These are phyloP conservation scores for Lagerstroemia speciosa DNA, from an alignment of 345 rosid genomes.

Conservation along the genomic window DNA sequence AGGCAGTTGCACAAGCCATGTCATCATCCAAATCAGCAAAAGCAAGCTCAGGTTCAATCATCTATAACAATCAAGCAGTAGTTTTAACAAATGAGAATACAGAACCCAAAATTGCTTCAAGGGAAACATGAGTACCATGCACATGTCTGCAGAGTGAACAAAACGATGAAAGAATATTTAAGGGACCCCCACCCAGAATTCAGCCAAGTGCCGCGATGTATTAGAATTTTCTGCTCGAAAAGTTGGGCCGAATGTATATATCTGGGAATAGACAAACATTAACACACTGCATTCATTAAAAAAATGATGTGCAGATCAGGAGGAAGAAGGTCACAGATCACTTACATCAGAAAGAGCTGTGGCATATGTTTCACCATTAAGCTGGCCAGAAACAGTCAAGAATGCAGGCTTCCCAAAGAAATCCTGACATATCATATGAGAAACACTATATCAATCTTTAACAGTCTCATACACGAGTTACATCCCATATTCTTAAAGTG, in stretches of 20 bases:
- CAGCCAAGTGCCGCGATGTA: conserved; percentile 93
- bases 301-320: background rate
- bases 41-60: conserved; percentile 99
- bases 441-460: background rate
- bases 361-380: conserved; percentile 95
- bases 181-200: conserved; percentile 68
- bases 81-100: conserved; percentile 10
- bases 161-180: conserved; percentile 3
- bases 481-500: background rate
- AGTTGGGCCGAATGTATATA: conserved; percentile 97
- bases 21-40: conserved; percentile 94
- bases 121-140: background rate
- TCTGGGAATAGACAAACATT: conserved; percentile 28
- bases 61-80: conserved; percentile 29
- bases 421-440: conserved; percentile 37
- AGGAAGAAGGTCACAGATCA: conserved; percentile 6
- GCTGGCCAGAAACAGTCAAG: conserved; percentile 97
- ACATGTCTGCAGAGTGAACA: background rate
- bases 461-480: background rate
- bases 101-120: background rate
- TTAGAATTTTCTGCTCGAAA: conserved; percentile 97
- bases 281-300: background rate
- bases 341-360: conserved; percentile 92
- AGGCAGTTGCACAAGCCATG: conserved; percentile 99
- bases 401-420: conserved; percentile 96